phyloP scores from a whole-genome alignment of 2,329 filamentous ascomycete species.

The Rhytidhysteron rufulum region DNA sequence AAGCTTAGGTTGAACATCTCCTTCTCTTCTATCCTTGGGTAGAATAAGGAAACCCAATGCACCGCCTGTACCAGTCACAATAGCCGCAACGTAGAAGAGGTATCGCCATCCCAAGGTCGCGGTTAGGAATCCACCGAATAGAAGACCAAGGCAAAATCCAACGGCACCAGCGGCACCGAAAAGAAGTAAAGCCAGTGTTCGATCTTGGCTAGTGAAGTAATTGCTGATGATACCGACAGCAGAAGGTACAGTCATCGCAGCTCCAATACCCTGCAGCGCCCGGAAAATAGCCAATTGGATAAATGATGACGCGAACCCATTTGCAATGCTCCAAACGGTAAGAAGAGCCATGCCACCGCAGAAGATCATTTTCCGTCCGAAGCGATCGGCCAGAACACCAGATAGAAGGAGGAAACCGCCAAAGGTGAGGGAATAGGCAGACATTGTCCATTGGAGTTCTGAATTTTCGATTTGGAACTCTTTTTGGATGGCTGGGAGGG shows the following conservation, averaged over 20 bases:
- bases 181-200: conserved; percentile 51
- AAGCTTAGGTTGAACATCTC: too few species aligned
- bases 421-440: conserved; percentile 40
- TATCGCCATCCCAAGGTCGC: conserved; percentile 50
- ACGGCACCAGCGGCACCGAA: conserved; percentile 50
- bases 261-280: conserved; percentile 43
- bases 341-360: conserved; percentile 45
- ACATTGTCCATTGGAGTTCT: conserved; percentile 34
- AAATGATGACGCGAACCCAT: conserved; percentile 33
- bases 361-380: conserved; percentile 47
- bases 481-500: too few species aligned
- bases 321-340: conserved; percentile 44
- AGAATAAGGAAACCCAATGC: conserved; percentile 36
- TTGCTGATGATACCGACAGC: conserved; percentile 49
- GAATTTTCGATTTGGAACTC: too few species aligned
- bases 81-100: conserved; percentile 49
- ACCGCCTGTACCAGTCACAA: conserved; percentile 40
- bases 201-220: conserved; percentile 43
- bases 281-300: conserved; percentile 47
- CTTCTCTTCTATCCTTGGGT: too few species aligned
- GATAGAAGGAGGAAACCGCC: conserved; percentile 49
- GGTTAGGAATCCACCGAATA: conserved; percentile 49
- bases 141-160: conserved; percentile 50
- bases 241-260: conserved; percentile 47
- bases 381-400: conserved; percentile 50